phyloP scores from a whole-genome alignment of 495 filamentous ascomycete genomes.

The Cladorrhinum samala region DNA sequence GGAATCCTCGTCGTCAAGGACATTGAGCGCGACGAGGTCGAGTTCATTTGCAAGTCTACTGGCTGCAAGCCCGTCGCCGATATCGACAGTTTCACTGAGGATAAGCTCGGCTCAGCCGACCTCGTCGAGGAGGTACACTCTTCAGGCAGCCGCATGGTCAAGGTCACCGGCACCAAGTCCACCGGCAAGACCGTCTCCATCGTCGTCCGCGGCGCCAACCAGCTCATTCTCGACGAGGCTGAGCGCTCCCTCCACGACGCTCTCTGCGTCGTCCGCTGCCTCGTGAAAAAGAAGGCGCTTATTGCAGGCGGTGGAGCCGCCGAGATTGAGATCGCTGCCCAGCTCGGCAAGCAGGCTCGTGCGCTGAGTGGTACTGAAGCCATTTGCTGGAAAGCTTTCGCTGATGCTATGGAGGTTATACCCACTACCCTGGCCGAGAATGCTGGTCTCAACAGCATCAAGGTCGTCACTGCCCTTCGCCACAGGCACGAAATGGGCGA shows the following conservation, averaged over 20 bases:
- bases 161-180: conserved; percentile 83
- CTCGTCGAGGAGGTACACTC: conserved; percentile 88
- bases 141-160: conserved; percentile 83
- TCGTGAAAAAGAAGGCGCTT: conserved; percentile 97
- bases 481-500: conserved; percentile 91
- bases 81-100: conserved; percentile 96
- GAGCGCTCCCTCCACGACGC: conserved; percentile 95
- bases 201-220: conserved; percentile 89
- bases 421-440: conserved; percentile 97
- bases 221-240: conserved; percentile 90
- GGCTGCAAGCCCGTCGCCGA: conserved; percentile 99
- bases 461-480: conserved; percentile 94
- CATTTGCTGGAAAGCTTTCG: conserved; percentile 98
- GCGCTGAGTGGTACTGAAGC: conserved; percentile 82
- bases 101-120: conserved; percentile 95
- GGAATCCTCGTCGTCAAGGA: conserved; percentile 95
- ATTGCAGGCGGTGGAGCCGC: conserved; percentile 95
- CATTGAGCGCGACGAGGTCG: conserved; percentile 96
- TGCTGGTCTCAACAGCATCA: conserved; percentile 93
- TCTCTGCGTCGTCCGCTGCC: conserved; percentile 92
- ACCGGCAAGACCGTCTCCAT: conserved; percentile 85
- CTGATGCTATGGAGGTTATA: conserved; percentile 95
- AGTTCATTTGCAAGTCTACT: conserved; percentile 96
- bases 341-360: conserved; percentile 73
- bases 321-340: conserved; percentile 87